These are phyloP conservation scores for Kalmusia sp. DNA, from an alignment of 2,329 filamentous ascomycete genomes.

Conservation along the genomic window DNA sequence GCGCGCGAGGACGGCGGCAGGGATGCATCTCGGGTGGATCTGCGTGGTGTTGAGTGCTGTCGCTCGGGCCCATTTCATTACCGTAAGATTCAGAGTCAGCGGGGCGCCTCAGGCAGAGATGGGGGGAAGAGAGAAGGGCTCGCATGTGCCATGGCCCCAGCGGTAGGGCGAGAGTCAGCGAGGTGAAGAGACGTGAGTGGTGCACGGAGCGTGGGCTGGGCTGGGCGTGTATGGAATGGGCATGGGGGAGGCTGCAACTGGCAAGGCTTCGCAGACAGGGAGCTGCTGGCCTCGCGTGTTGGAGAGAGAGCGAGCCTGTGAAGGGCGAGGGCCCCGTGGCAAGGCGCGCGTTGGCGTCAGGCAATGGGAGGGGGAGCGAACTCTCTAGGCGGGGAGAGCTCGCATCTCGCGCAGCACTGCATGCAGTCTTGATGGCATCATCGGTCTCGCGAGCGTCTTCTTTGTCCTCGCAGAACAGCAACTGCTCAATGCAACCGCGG, in stretches of 20 bases:
- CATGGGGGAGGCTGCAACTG: slow-evolving; percentile 9
- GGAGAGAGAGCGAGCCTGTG: slow-evolving; percentile 14
- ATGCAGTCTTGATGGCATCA: slow-evolving; percentile 3
- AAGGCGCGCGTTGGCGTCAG: slow-evolving; percentile 2
- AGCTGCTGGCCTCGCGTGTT: slow-evolving; percentile 14
- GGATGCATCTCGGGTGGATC: slow-evolving; percentile 22
- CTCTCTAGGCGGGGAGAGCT: no score
- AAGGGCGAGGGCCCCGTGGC: no score
- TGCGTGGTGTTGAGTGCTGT: slow-evolving; percentile 26
- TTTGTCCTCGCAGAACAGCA: slow-evolving; percentile 1
- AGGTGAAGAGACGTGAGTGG: slow-evolving; percentile 27
- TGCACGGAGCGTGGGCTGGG: slow-evolving; percentile 24
- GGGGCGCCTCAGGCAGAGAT: slow-evolving; percentile 23
- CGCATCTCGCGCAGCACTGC: slow-evolving; percentile 1
- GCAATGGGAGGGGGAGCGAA: background rate
- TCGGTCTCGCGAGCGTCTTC: background rate
- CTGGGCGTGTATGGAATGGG: slow-evolving; percentile 12
- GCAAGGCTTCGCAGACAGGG: background rate
- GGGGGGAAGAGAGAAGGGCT: slow-evolving; percentile 23
- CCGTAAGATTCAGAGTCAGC: slow-evolving; percentile 24
- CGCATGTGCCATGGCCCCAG: slow-evolving; percentile 29
- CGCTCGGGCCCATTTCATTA: slow-evolving; percentile 26
- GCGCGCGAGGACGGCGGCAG: slow-evolving; percentile 3
- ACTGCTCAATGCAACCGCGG: background rate
- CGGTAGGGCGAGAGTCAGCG: slow-evolving; percentile 35